Evolutionary conservation across 345 rosid genomes (phyloP), one percentile per base, ranked within the genome.

Genomic region (Rhodomyrtus tomentosa): DNA sequence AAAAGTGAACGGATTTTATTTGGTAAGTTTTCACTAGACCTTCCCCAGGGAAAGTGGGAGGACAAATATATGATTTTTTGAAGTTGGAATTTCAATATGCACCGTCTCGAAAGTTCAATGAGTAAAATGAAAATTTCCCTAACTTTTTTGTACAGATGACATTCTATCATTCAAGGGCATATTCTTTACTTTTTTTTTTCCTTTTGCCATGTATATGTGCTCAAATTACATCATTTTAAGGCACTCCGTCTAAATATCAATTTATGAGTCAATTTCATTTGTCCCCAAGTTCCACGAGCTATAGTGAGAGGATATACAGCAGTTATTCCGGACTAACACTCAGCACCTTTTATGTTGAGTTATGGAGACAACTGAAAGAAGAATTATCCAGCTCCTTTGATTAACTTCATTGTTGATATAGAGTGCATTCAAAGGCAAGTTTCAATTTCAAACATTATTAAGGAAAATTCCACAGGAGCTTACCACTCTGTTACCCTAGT

Each of bases 401-500:
- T 12, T 58, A 52, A 18, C n/a, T n/a, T n/a, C n/a, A n/a, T n/a
- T 54, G 56, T 54, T 54, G n/a, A n/a, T n/a, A n/a, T n/a, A n/a
- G n/a, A 54, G 9, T 1, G 3, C 25, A 21, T 25, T 54, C 25
- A 53, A 25, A 2, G 3, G 3, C 20, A 3, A n/a, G 32, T 56
- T 56, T 56, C 62, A 11, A 56, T n/a, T 6, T 25, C 29, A 55
- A 56, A 5, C 3, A 58, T 58, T 58, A 58, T n/a, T 13, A 27
- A 51, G 48, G 7, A 58, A n/a, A 27, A 13, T n/a, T 58, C 36
- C 16, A 27, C 4, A 2, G 18, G 6, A 58, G 36, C 36, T 58
- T 1, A 27, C 10, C 56, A 22, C 12, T 0, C 1, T n/a, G 68
- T 56, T n/a, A n/a, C 68, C 32, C 11, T 25, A 0, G 0, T n/a